Conservation (phyloP, 768 basidiomycete species). For the Pisolithus tinctorius region DNA sequence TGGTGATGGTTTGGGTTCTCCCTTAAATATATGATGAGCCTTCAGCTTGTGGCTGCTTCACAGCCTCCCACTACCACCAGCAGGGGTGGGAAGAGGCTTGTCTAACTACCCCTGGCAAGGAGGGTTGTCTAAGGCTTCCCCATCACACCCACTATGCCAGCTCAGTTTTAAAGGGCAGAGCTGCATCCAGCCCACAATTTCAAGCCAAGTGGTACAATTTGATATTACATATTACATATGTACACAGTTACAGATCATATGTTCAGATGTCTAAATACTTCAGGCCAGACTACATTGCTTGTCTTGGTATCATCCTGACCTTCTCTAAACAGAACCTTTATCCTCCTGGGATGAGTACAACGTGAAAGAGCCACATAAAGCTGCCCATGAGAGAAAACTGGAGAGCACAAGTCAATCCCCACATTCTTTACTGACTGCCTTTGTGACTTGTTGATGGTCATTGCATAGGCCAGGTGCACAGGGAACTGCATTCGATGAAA, state of each 20-base stretch:
- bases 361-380: conserved; percentile 30
- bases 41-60: too few species aligned
- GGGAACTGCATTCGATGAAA: conserved; percentile 22
- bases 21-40: too few species aligned
- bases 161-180: too few species aligned
- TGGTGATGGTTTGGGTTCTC: too few species aligned
- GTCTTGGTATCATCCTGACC: background rate
- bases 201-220: too few species aligned
- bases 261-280: background rate
- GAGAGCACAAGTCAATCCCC: conserved; percentile 22
- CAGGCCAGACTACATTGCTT: background rate
- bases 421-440: conserved; percentile 29
- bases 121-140: too few species aligned
- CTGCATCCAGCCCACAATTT: too few species aligned
- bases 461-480: conserved; percentile 29
- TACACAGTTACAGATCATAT: background rate
- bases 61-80: too few species aligned
- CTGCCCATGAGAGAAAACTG: conserved; percentile 31
- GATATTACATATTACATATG: too few species aligned
- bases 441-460: conserved; percentile 36
- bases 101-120: too few species aligned
- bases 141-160: too few species aligned
- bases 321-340: background rate
- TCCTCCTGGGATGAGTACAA: conserved; percentile 7
- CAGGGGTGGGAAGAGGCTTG: too few species aligned